Conservation (phyloP, 345 rosid genomes). For the Citropsis articulata region DNA sequence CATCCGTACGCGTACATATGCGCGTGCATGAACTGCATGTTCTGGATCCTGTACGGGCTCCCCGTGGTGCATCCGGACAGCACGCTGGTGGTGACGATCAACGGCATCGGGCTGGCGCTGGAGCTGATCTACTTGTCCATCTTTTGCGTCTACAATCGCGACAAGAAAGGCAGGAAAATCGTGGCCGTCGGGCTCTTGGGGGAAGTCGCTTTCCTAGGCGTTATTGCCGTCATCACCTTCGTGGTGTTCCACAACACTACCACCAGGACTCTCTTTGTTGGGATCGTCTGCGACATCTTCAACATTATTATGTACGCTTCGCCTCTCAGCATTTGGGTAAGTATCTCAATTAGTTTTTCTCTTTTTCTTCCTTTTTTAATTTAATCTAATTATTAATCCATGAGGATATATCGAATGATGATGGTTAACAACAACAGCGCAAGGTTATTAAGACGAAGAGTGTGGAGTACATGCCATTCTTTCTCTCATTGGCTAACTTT, state of each 20-base stretch:
- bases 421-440: slow-evolving; percentile 17
- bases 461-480: slow-evolving; percentile 49
- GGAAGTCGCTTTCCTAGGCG: slow-evolving; percentile 19
- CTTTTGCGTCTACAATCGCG: slow-evolving; percentile 6
- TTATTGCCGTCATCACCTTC: neutral
- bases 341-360: neutral
- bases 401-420: neutral
- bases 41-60: slow-evolving; percentile 43
- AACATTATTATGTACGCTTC: slow-evolving; percentile 40
- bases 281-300: slow-evolving; percentile 30
- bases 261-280: slow-evolving; percentile 23
- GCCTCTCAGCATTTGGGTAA: slow-evolving; percentile 24
- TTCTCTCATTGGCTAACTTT: slow-evolving; percentile 36
- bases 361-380: too few species aligned
- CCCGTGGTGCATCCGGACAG: slow-evolving; percentile 42
- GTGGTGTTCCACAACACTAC: slow-evolving; percentile 7
- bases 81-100: slow-evolving; percentile 42
- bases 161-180: slow-evolving; percentile 10
- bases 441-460: slow-evolving; percentile 48
- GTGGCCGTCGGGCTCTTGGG: slow-evolving; percentile 7
- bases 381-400: too few species aligned
- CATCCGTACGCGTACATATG: slow-evolving; percentile 40
- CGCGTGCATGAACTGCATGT: slow-evolving; percentile 33
- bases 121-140: slow-evolving; percentile 33
- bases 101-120: slow-evolving; percentile 28